Base-by-base conservation (phyloP, 768 basidiomycete genomes). In the Lentinula edodes region DNA sequence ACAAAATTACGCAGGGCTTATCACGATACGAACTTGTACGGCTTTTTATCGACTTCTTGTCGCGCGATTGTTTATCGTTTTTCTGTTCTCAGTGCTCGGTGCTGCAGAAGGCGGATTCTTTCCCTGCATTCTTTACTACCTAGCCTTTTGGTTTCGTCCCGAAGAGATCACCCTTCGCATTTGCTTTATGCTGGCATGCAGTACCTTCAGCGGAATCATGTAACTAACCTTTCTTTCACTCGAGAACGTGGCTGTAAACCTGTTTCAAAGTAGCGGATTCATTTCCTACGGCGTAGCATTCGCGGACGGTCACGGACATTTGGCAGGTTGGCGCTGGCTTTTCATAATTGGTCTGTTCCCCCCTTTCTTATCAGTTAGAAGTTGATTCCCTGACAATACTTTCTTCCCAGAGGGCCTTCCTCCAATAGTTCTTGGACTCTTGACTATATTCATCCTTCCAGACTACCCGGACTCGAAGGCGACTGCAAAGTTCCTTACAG, bases 201-300 rank as follows among this genome's bases (percentile, higher is more conserved):
- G 42, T 36, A 32, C 56, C 4, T 58, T 58, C 41, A 58, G 56
- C n/a, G 56, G 56, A 5, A 58, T 58, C 56, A 58, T 58, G 52
- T 54, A 36, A 39, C 6, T 38, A 7, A 20, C 38, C 16, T 54
- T 36, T 20, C 6, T 54, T 9, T 39, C 35, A 12, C 20, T n/a
- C 10, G 12, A 23, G 23, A 23, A 23, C 23, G 23, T 23, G 23
- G 23, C 1, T 23, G 35, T 39, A 16, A 54, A 35, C 18, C 36
- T 38, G 9, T 20, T 8, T 5, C 6, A 18, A 12, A 54, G 52
- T n/a, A 58, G 56, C 43, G 56, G 56, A 10, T 58, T 58, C 28
- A 58, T 58, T 20, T 58, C 56, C 23, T 58, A 32, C 13, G 56
- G 56, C 13, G 56, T 58, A 20, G 56, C 56, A 9, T 58, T 58